Evolutionary conservation across 768 basidiomycete genomes (phyloP).

Genomic region (Agaricus sinodeliciosus): DNA sequence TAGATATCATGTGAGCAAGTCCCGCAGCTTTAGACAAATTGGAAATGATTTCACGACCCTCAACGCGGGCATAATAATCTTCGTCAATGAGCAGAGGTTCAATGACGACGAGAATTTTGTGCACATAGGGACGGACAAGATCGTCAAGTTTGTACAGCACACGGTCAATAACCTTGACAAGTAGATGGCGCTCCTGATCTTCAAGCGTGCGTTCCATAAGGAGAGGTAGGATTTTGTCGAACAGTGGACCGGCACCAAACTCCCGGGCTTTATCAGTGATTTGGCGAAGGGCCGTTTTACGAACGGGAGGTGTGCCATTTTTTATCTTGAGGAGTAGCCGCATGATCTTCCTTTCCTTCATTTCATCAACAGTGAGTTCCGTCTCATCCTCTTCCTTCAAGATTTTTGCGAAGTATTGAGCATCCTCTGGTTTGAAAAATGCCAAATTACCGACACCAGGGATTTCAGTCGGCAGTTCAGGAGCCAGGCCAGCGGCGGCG

Average conservation of each 20-base stretch:
- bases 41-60: conserved; percentile 98
- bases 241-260: conserved; percentile 95
- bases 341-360: conserved; percentile 99
- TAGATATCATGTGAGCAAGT: conserved; percentile 99
- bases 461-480: conserved; percentile 94
- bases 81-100: conserved; percentile 98
- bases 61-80: conserved; percentile 93
- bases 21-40: conserved; percentile 98
- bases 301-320: conserved; percentile 97
- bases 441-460: conserved; percentile 95
- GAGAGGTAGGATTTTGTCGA: conserved; percentile 96
- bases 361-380: conserved; percentile 88
- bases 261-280: conserved; percentile 99
- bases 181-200: conserved; percentile 95
- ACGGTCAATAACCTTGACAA: conserved; percentile 99
- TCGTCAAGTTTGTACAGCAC: conserved; percentile 99
- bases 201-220: conserved; percentile 98
- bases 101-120: conserved; percentile 99
- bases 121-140: conserved; percentile 96
- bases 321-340: conserved; percentile 96
- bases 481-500: conserved; percentile 87
- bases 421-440: conserved; percentile 98
- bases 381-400: conserved; percentile 94
- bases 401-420: conserved; percentile 96
- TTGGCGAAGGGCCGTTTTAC: conserved; percentile 95